Base-by-base conservation (phyloP, 2,329 filamentous ascomycete species). In the Dactylellina cionopaga region DNA sequence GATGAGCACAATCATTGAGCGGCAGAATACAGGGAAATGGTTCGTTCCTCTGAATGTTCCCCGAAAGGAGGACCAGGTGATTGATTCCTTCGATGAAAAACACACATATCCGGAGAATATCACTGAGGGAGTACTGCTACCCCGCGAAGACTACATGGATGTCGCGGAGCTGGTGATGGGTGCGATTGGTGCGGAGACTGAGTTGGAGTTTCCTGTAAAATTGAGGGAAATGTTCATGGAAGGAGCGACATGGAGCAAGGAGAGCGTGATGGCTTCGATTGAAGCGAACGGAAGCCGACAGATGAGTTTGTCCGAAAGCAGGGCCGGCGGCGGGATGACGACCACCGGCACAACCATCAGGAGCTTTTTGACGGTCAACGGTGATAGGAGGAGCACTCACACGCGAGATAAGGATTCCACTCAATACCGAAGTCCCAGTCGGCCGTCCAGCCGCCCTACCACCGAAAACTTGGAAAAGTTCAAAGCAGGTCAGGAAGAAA, bases 11-110 rank as follows among this genome's bases (percentile, higher is more conserved):
- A 90, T 97, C 66, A 83, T 86, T 9, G 86, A 90, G 54, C 86
- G 94, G 37, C 89, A 88, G 77, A 88, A 84, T 76, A 89, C 90
- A 78, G 85, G 88, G 19, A 86, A 95, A 72, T 98, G 93, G 93
- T 84, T 94, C 22, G 86, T 91, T 64, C 87, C 85, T 49, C 84
- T 97, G 41, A 85, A 86, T 17, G 81, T 94, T 15, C 93, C 93
- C 0, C 85, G 78, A 79, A 49, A 81, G 78, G 68, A 80, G 80
- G 31, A 83, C 81, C 75, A 82, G 81, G 49, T 81, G 79, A 52
- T 84, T 84, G 79, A 76, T 64, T 59, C 77, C 70, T 75, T 78
- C 44, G 81, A 85, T 49, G 78, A 83, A 29, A 82, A 85, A 66
- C 83, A 85, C 51, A 82, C 83, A 3, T 92, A 91, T 2, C 91